Conservation (phyloP, 192 early-diverging fungal species). For the Podila clonocystis region DNA sequence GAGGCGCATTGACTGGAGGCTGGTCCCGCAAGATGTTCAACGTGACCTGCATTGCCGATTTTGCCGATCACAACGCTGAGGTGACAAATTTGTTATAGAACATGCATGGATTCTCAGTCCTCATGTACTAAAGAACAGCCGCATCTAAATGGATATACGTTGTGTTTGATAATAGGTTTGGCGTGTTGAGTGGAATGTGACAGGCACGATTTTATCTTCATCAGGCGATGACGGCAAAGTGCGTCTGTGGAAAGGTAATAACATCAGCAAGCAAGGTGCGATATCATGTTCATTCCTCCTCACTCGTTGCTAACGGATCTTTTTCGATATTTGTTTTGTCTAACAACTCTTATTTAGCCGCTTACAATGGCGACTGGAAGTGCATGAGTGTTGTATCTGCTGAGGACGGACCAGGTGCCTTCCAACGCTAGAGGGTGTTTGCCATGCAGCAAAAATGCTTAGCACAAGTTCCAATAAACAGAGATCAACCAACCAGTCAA, state of each 20-base stretch:
- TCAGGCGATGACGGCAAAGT: conserved; percentile 88
- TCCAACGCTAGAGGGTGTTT: conserved; percentile 15
- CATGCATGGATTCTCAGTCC: no score
- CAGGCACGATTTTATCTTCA: conserved; percentile 80
- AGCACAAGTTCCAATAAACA: neutral
- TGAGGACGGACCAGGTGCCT: conserved; percentile 50
- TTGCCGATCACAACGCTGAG: conserved; percentile 73
- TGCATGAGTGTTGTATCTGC: conserved; percentile 69
- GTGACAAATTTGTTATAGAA: conserved; percentile 12
- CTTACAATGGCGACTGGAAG: conserved; percentile 66
- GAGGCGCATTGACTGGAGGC: conserved; percentile 38
- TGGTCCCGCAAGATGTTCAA: conserved; percentile 57
- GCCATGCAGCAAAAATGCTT: no score
- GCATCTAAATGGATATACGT: no score
- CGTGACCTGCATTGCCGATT: conserved; percentile 64
- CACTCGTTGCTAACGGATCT: neutral
- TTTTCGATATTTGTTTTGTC: neutral
- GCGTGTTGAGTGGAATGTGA: conserved; percentile 89
- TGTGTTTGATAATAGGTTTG: conserved; percentile 63
- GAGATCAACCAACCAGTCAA: conserved; percentile 3
- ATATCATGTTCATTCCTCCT: neutral
- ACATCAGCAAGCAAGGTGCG: no score
- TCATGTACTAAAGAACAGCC: no score
- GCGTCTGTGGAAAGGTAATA: conserved; percentile 79
- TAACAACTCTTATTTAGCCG: conserved; percentile 5